These are phyloP conservation scores for Cairneyella variabilis DNA, from an alignment of 495 filamentous ascomycete genomes.

Conservation along the genomic window DNA sequence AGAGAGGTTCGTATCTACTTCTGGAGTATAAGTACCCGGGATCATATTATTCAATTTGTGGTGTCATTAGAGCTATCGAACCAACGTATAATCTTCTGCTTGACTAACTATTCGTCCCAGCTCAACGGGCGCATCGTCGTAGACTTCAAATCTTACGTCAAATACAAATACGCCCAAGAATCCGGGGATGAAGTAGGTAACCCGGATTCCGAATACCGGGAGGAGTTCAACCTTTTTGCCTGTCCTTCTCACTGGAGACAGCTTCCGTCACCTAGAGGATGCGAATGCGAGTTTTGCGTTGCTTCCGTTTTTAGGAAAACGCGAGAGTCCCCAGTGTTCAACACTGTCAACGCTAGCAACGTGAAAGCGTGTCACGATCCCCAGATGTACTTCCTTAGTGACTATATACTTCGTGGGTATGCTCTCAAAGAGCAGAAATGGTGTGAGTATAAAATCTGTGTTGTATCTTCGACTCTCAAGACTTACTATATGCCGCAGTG, in stretches of 20 bases:
- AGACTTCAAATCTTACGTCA: neutral
- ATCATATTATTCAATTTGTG: neutral
- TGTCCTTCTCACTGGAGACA: neutral
- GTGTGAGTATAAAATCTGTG: neutral
- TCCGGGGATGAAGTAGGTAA: neutral
- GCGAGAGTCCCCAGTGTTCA: neutral
- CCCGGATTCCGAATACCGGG: neutral
- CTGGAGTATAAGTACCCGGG: neutral
- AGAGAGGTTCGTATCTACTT: neutral
- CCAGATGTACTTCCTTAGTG: too few species aligned
- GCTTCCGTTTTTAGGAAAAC: neutral
- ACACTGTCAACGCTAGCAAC: neutral
- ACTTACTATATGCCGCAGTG: neutral
- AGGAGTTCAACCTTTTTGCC: neutral
- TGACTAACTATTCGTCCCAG: neutral
- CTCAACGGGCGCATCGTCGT: neutral
- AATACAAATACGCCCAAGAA: neutral
- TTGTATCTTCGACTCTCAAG: neutral
- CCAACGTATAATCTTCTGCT: neutral
- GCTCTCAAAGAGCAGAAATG: too few species aligned
- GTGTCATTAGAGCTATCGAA: neutral
- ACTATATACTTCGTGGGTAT: too few species aligned
- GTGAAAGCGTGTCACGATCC: neutral
- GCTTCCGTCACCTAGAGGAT: neutral
- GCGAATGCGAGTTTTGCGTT: neutral